Conservation (phyloP, 441 rosid species). For the Bocquillonia castaneifolia region DNA sequence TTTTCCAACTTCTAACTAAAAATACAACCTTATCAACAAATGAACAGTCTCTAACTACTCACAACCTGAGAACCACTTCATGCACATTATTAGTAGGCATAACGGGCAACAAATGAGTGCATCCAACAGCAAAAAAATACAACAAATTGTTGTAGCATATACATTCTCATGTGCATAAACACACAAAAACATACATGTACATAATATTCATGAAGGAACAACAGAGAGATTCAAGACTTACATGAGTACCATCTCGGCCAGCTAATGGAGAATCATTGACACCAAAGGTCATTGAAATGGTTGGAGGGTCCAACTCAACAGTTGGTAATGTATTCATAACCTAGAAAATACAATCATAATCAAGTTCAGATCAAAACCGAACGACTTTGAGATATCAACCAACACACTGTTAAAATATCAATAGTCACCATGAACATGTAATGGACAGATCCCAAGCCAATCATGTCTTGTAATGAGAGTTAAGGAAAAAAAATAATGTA, state of each 20-base stretch:
- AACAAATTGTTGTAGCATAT: neutral
- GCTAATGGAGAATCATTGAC: constrained; percentile 96
- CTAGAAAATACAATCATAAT: constrained; percentile 32
- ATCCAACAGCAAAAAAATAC: neutral
- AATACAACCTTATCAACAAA: neutral
- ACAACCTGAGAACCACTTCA: neutral
- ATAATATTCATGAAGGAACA: neutral
- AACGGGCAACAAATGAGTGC: neutral
- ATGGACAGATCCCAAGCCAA: neutral
- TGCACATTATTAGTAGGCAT: neutral
- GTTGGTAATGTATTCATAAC: constrained; percentile 76
- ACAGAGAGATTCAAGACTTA: constrained; percentile 37
- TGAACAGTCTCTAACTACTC: neutral
- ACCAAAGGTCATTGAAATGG: constrained; percentile 96
- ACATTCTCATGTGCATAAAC: neutral
- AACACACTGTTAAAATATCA: neutral
- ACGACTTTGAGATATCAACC: constrained; percentile 8
- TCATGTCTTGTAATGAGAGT: neutral
- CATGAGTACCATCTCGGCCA: constrained; percentile 89
- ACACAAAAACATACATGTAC: neutral
- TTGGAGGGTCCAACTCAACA: constrained; percentile 88
- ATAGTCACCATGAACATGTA: neutral
- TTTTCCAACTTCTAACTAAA: neutral
- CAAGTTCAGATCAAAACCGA: neutral
- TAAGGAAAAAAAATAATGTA: neutral